Conservation (phyloP, 495 filamentous ascomycete species). For the Penicillium pulvis region DNA sequence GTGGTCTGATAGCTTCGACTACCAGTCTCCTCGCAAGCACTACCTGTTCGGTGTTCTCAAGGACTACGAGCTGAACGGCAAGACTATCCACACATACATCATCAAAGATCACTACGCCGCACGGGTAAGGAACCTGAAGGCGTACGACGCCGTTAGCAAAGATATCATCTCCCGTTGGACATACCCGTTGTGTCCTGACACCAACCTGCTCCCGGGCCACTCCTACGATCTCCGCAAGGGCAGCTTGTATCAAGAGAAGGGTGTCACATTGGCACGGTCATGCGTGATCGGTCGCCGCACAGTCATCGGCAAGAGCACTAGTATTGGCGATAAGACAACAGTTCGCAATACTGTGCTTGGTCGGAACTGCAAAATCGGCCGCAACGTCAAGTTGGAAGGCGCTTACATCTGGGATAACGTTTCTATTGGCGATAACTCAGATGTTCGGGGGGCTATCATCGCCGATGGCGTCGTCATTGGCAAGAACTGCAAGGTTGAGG, state of each 20-base stretch:
- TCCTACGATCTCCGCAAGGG: constrained; percentile 68
- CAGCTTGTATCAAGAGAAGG: constrained; percentile 69
- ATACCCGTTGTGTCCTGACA: constrained; percentile 92
- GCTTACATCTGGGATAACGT: constrained; percentile 92
- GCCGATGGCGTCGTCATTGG: constrained; percentile 72
- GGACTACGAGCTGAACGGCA: constrained; percentile 94
- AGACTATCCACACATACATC: constrained; percentile 91
- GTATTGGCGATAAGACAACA: constrained; percentile 68
- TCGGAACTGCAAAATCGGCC: constrained; percentile 80
- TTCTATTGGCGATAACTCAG: constrained; percentile 69
- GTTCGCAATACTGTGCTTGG: constrained; percentile 78
- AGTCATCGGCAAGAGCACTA: constrained; percentile 75
- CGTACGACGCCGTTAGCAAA: constrained; percentile 88
- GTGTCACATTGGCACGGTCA: constrained; percentile 70
- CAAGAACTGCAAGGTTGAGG: constrained; percentile 63
- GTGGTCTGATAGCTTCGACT: constrained; percentile 98
- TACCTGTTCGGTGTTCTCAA: constrained; percentile 91
- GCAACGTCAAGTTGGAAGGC: constrained; percentile 73
- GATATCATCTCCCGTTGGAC: constrained; percentile 88
- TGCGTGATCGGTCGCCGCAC: constrained; percentile 64
- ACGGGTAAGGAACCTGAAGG: constrained; percentile 77
- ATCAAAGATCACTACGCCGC: constrained; percentile 76
- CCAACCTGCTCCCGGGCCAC: constrained; percentile 76
- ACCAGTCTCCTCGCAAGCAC: constrained; percentile 81
- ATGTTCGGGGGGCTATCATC: constrained; percentile 73